Evolutionary conservation across 202 grass and related monocot species (phyloP), one percentile per base, ranked within the genome.

Genomic region (Setaria viridis): DNA sequence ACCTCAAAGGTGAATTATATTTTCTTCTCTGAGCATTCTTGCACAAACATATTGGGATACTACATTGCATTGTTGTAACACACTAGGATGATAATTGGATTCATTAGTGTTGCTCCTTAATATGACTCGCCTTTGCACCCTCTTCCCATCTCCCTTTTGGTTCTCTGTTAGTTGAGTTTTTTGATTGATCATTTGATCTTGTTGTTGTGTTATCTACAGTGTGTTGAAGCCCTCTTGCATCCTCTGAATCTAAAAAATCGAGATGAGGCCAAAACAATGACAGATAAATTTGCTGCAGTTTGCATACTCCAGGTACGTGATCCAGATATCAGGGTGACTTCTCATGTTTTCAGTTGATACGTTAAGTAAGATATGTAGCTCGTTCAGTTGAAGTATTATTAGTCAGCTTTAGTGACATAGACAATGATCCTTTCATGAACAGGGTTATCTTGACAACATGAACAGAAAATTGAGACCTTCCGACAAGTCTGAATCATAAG

Each of bases 201-300:
- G 6, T 51, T 70, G 6, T 80, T 78, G n/a, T 82, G 10, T 78
- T 60, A 53, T 69, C 55, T 42, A 37, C 88, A 91, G 93, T 98
- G 93, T 89, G 93, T 92, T 19, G 88, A 98, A 87, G 89, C 84
- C 86, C 93, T 98, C 62, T 86, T 95, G 85, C 67, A 95, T 76
- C 91, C 93, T 62, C 85, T 95, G 79, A 88, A 94, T 70, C 60
- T 94, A 69, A 67, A 91, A 82, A 39, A 82, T 54, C 79, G 62
- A 84, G 74, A 91, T 25, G 84, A 90, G 65, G 79, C 55, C 29
- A 95, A 98, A 85, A 98, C 88, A 71, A 95, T 98, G 46, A 81
- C 87, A 39, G 95, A 95, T 81, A 98, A 98, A 77, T 95, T 94
- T 70, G 95, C 95, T 82, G 95, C 93, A 63, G 95, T 92, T 82